Evolutionary conservation across 306 rosid species (phyloP).

Genomic region (Castanopsis chinensis): DNA sequence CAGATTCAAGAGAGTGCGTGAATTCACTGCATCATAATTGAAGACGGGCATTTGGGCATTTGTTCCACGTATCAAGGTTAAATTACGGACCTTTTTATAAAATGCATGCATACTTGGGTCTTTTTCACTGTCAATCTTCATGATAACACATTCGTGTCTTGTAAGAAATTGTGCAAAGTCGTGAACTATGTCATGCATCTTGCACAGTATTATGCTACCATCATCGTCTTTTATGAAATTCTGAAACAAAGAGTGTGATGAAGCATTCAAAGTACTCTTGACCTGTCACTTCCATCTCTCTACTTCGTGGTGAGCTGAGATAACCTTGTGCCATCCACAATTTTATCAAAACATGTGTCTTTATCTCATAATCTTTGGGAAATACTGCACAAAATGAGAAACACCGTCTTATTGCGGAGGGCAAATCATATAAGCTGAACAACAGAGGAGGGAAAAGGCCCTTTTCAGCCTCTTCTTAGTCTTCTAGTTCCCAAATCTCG

Average conservation of each 20-base stretch:
- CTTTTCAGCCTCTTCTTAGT: not conserved
- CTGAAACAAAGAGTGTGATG: conserved; percentile 9
- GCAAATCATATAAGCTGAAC: conserved; percentile 7
- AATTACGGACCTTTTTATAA: too few relatives aligned
- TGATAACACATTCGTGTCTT: not conserved
- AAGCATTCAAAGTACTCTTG: not conserved
- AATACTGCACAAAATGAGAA: conserved; percentile 14
- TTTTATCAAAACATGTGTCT: not conserved
- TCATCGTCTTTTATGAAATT: not conserved
- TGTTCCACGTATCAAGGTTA: too few relatives aligned
- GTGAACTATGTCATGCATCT: conserved; percentile 10
- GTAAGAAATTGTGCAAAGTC: conserved; percentile 7
- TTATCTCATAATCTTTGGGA: not conserved
- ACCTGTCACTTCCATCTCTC: not conserved
- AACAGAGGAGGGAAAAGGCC: not conserved
- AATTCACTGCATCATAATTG: too few relatives aligned
- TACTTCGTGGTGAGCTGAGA: not conserved
- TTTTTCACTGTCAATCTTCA: not conserved
- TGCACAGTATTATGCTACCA: not conserved
- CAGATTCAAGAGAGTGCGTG: too few relatives aligned
- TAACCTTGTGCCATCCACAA: conserved; percentile 15
- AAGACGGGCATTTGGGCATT: too few relatives aligned
- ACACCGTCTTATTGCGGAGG: conserved; percentile 13
- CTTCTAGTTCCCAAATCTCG: conserved; percentile 10
- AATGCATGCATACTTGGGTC: too few relatives aligned